Evolutionary conservation across 129 eudicot species (phyloP).

Genomic region (Lonicera japonica): DNA sequence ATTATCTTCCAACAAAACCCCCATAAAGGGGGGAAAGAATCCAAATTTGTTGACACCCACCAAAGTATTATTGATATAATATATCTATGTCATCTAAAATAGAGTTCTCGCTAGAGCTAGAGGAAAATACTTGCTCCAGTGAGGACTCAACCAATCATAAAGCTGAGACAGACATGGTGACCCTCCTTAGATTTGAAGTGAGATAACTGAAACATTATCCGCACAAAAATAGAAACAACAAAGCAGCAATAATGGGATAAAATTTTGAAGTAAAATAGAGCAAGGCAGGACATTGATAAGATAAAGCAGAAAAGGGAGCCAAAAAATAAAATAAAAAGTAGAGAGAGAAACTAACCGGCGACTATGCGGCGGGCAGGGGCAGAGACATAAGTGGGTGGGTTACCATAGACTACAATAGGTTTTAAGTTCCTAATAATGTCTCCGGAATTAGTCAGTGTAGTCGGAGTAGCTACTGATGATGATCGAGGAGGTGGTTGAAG

Average conservation of each 20-base stretch:
- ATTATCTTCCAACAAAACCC: neutral
- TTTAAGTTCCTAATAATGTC: conserved; percentile 31
- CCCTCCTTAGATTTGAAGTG: neutral
- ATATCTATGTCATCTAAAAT: too few species aligned
- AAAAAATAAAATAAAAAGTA: too few species aligned
- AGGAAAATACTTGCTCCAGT: too few species aligned
- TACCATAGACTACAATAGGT: conserved; percentile 62
- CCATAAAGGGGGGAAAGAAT: too few species aligned
- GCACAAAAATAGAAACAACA: neutral
- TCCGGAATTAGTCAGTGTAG: conserved; percentile 4
- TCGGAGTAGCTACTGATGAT: conserved; percentile 3
- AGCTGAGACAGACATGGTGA: too few species aligned
- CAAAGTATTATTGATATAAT: too few species aligned
- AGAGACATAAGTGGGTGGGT: conserved; percentile 84
- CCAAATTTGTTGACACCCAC: too few species aligned
- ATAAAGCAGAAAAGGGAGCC: neutral
- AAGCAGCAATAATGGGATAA: neutral
- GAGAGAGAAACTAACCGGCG: conserved; percentile 54
- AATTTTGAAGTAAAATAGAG: too few species aligned
- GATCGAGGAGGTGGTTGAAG: conserved; percentile 40
- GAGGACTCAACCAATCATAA: too few species aligned
- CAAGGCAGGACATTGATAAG: neutral
- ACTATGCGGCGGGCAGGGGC: conserved; percentile 95
- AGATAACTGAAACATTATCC: neutral
- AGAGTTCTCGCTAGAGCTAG: too few species aligned